Base-by-base conservation (phyloP, 495 filamentous ascomycete species). In the Lasiosphaeriaceae sp. region DNA sequence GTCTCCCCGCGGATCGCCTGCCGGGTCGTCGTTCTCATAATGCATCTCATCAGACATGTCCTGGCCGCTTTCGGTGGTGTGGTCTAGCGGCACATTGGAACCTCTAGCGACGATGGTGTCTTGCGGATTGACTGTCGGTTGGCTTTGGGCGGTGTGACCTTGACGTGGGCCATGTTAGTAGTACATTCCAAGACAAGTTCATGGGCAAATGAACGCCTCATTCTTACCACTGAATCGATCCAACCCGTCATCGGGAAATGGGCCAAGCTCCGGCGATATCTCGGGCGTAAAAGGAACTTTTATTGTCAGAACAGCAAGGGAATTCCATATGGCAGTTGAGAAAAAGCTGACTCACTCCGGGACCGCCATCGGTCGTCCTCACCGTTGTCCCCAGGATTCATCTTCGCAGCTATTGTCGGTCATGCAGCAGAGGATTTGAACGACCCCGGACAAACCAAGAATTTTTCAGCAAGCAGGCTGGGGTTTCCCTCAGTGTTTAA, bases 191-290 rank as follows among this genome's bases (percentile, higher is more conserved):
- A 5, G 16, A 17, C 12, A 43, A 2, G 2, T 37, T 17, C 7
- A n/a, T 12, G n/a, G 0, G 39, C n/a, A 5, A 12, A 1, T 17
- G n/a, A 21, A 19, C 52, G n/a, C n/a, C n/a, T n/a, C n/a, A n/a
- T n/a, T n/a, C n/a, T 35, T 21, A 55, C 52, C 24, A 21, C 6
- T 2, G 8, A 47, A 23, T 20, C 14, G 41, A 44, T 2, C 21
- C 54, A 56, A 11, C 14, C 31, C 54, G 11, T 49, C 46, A 34
- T 56, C 54, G 22, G 20, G 3, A 34, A 49, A 56, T 41, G 54
- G 54, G 19, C 51, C 51, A 19, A 21, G 50, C 50, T 52, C 34
- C 34, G 21, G 23, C 19, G 20, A 39, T 14, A 22, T 2, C 34
- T 21, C 20, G 29, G 46, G 46, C 5, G 50, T 52, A 31, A 4